Base-by-base conservation (phyloP, 164 flowering plant genomes). In the Akebia trifoliata region DNA sequence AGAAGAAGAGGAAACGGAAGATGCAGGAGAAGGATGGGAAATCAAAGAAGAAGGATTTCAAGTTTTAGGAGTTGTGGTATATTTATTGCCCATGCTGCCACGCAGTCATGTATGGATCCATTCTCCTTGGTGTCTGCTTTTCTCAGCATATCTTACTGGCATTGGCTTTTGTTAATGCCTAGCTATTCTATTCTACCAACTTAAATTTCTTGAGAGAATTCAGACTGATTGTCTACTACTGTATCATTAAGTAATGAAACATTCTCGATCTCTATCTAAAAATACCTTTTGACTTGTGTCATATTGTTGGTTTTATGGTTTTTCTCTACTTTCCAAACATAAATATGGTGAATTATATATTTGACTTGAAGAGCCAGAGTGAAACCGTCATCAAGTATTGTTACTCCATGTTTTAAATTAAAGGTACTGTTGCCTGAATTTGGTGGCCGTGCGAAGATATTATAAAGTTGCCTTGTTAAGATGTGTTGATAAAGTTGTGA, bases 21-120 rank as follows among this genome's bases (percentile, higher is more conserved):
- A 83, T 86, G 89, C 95, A 85, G 50, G 97, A 90, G 8, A 90
- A 87, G 64, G 95, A 85, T 0, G 86, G 87, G 50, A 87, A 87
- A 42, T 80, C 92, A 8, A 90, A 90, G 87, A 90, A 90, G 69
- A 85, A 83, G 65, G 93, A 87, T 66, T 90, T 70, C 70, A 70
- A 70, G 57, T 66, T 70, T 62, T 70, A 65, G 63, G 24, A 6
- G 26, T 32, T 42, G 4, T 43, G 21, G 43, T 25, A 56, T 29
- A 10, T 56, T 17, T 40, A 34, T 4, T 25, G 12, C 30, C 28
- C 6, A 14, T 50, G 0, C 6, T 29, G 34, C 18, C 14, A 35
- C 29, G n/a, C 8, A n/a, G 54, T 21, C 29, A 9, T 29, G 4
- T 8, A 8, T 50, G 54, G 21, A 17, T 30, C 3, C 51, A 22